These are phyloP conservation scores for Hortiboletus campestris DNA, from an alignment of 768 basidiomycete genomes.

Conservation along the genomic window DNA sequence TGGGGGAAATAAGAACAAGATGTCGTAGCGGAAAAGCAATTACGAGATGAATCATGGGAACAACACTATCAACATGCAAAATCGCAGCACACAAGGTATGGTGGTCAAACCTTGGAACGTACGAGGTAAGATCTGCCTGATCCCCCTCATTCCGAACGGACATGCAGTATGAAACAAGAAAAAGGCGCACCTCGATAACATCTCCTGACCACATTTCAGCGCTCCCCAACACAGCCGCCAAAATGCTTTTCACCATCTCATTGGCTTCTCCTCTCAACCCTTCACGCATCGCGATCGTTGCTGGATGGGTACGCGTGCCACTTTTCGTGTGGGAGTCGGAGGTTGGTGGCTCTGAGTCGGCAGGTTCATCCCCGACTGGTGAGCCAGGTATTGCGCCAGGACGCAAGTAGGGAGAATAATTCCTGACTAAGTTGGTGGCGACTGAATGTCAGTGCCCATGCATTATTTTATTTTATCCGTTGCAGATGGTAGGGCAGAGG, in stretches of 20 bases:
- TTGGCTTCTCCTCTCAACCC: constrained; percentile 63
- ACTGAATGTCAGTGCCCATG: constrained; percentile 75
- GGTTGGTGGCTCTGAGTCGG: not conserved
- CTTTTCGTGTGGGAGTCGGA: constrained; percentile 43
- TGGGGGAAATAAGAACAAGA: not conserved
- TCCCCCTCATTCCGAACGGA: not conserved
- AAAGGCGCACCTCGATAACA: constrained; percentile 33
- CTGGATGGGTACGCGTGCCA: constrained; percentile 53
- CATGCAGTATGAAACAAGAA: constrained; percentile 1
- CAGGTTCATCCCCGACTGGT: constrained; percentile 4
- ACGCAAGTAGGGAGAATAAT: constrained; percentile 84
- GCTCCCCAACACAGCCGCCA: constrained; percentile 17
- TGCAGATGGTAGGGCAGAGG: constrained; percentile 29
- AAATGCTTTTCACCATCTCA: constrained; percentile 71
- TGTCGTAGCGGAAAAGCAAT: constrained; percentile 1
- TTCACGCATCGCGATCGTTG: constrained; percentile 65
- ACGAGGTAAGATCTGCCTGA: constrained; percentile 24
- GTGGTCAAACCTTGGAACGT: constrained; percentile 39
- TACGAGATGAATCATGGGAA: constrained; percentile 40
- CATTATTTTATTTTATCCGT: constrained; percentile 22
- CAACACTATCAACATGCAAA: constrained; percentile 30
- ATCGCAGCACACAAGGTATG: not conserved
- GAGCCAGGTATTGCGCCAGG: constrained; percentile 19
- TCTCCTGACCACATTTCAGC: constrained; percentile 64
- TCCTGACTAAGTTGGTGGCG: constrained; percentile 84